These are phyloP conservation scores for Penicillium sp. DNA, from an alignment of 2,329 filamentous ascomycete species.

Conservation along the genomic window DNA sequence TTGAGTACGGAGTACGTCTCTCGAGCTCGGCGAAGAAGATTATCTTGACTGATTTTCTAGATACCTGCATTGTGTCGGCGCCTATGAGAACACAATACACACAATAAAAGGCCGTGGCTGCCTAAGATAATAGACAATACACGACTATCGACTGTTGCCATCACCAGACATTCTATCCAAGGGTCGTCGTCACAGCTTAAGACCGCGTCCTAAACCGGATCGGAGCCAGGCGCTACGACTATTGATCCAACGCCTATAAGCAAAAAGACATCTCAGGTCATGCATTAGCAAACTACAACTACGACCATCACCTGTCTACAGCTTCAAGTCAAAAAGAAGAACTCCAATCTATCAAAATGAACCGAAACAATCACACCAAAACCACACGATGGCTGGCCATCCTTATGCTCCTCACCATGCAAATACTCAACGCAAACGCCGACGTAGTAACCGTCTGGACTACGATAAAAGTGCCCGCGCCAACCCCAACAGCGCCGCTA, in stretches of 20 bases:
- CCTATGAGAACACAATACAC: not conserved
- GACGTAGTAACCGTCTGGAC: slow-evolving; percentile 20
- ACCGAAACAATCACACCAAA: not conserved
- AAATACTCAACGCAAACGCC: not conserved
- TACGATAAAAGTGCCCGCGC: slow-evolving; percentile 18
- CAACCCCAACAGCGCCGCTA: slow-evolving; percentile 25
- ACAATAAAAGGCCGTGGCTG: not conserved
- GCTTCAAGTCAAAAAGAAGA: not conserved
- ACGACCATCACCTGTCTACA: not conserved
- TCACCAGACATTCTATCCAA: not conserved
- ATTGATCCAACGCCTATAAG: not conserved
- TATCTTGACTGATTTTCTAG: not conserved
- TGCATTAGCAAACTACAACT: not conserved
- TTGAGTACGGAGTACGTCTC: not conserved
- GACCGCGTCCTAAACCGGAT: not conserved
- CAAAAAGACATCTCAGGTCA: not conserved
- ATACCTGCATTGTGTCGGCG: not conserved
- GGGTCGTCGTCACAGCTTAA: not conserved
- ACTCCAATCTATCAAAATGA: not conserved
- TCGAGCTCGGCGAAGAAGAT: not conserved
- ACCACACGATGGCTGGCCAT: slow-evolving; percentile 3
- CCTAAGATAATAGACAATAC: not conserved
- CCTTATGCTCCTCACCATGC: not conserved
- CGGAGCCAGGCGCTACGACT: not conserved
- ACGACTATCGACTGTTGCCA: not conserved